These are phyloP conservation scores for Senna siamea DNA, from an alignment of 306 rosid species.

Conservation along the genomic window DNA sequence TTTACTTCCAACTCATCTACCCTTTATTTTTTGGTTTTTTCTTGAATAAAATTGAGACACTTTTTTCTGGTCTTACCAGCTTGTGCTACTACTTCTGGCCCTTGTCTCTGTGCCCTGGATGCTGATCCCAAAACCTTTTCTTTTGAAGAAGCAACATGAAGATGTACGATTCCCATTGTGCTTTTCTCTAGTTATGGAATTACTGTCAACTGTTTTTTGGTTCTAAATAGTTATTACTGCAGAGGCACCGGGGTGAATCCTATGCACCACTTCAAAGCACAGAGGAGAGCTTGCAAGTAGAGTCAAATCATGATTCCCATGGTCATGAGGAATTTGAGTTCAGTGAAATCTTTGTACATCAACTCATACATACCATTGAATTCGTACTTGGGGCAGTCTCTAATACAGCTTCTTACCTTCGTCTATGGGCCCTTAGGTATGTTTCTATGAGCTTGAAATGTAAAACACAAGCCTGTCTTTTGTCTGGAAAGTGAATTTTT, in stretches of 20 bases:
- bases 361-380: conserved; percentile 29
- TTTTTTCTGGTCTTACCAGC: conserved; percentile 52
- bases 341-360: conserved; percentile 26
- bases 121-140: conserved; percentile 96
- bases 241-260: conserved; percentile 82
- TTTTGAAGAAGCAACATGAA: conserved; percentile 88
- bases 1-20: conserved; percentile 6
- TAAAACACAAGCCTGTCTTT: background rate
- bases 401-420: conserved; percentile 31
- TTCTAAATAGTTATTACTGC: conserved; percentile 51
- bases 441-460: conserved; percentile 21
- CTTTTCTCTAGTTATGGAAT: background rate
- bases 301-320: conserved; percentile 36
- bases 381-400: conserved; percentile 26
- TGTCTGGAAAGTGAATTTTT: background rate
- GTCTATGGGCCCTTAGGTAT: conserved; percentile 96
- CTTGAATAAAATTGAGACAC: conserved; percentile 24
- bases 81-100: conserved; percentile 77
- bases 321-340: conserved; percentile 26
- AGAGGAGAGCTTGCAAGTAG: conserved; percentile 82
- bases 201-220: conserved; percentile 13
- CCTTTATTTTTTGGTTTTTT: background rate
- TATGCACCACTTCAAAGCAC: conserved; percentile 67
- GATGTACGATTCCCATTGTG: conserved; percentile 54
- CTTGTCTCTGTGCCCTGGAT: conserved; percentile 95